Percentiles rank a stretch among this genome's conserved stretches.
phyloP scores from a whole-genome alignment of 176 grass and related monocot genomes.

The Pontederia crassipes region DNA sequence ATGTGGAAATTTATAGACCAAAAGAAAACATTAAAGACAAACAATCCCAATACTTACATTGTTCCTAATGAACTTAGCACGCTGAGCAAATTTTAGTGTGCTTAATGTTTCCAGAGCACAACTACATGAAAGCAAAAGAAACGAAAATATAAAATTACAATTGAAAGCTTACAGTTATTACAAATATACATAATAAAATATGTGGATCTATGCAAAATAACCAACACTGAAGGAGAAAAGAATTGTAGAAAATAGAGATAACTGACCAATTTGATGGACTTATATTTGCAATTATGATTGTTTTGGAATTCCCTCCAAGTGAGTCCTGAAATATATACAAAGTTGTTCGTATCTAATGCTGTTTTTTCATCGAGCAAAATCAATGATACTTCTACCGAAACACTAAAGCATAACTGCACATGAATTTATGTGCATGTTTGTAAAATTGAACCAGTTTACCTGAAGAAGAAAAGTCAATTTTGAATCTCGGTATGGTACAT shows the following conservation, averaged over 20 bases:
- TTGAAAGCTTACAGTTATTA: neutral
- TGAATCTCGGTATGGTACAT: constrained; percentile 96
- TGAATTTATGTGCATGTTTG: neutral
- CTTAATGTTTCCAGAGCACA: constrained; percentile 87
- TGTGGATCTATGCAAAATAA: neutral
- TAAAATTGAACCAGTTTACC: constrained; percentile 33
- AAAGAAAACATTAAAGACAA: neutral
- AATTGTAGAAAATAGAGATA: constrained; percentile 7
- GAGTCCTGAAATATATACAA: constrained; percentile 59
- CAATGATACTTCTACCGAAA: neutral
- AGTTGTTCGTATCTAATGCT: neutral
- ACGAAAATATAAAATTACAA: constrained; percentile 8
- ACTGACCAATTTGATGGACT: constrained; percentile 79
- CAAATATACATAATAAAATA: too few relatives aligned
- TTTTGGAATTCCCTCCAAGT: constrained; percentile 94
- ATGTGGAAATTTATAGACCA: neutral
- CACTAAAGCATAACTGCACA: neutral
- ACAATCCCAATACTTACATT: constrained; percentile 43
- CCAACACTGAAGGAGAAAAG: neutral
- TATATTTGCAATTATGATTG: constrained; percentile 98
- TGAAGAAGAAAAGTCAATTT: constrained; percentile 99
- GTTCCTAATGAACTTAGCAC: constrained; percentile 93
- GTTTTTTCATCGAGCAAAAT: constrained; percentile 1
- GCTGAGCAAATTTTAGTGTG: constrained; percentile 94
- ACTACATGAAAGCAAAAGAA: constrained; percentile 26